These are phyloP conservation scores for Hygrophoropsis aurantiaca DNA, from an alignment of 768 basidiomycete genomes.

Conservation along the genomic window DNA sequence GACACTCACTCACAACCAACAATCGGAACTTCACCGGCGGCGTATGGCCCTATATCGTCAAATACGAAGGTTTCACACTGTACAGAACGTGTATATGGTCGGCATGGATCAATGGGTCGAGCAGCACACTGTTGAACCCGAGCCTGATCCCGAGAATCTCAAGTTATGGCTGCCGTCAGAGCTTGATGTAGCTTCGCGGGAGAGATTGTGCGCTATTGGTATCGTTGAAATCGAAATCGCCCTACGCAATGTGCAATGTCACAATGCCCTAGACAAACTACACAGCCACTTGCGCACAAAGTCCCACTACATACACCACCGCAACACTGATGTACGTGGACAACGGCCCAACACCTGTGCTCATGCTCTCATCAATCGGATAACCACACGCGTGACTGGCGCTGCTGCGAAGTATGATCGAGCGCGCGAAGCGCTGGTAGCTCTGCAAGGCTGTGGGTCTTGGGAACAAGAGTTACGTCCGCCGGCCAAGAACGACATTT, in stretches of 20 bases:
- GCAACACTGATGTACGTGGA: no score
- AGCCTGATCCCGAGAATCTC: neutral
- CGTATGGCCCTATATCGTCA: neutral
- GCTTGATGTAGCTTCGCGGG: constrained; percentile 4
- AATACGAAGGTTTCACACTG: neutral
- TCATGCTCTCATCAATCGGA: no score
- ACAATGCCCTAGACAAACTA: constrained; percentile 22
- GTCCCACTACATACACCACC: constrained; percentile 14
- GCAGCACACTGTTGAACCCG: constrained; percentile 3
- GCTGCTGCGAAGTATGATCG: no score
- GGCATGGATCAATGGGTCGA: neutral
- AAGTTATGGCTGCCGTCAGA: constrained; percentile 5
- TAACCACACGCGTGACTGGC: no score
- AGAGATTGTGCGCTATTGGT: neutral
- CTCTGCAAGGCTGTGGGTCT: no score
- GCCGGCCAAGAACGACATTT: no score
- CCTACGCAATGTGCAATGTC: constrained; percentile 16
- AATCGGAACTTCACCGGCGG: no score
- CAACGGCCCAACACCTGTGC: no score
- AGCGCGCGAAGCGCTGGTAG: no score
- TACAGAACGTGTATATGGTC: neutral
- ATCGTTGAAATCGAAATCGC: constrained; percentile 2
- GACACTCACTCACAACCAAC: no score
- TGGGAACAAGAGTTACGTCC: no score
- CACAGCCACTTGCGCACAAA: constrained; percentile 12